phyloP scores from a whole-genome alignment of 768 basidiomycete genomes.

The Russula ochroleuca region DNA sequence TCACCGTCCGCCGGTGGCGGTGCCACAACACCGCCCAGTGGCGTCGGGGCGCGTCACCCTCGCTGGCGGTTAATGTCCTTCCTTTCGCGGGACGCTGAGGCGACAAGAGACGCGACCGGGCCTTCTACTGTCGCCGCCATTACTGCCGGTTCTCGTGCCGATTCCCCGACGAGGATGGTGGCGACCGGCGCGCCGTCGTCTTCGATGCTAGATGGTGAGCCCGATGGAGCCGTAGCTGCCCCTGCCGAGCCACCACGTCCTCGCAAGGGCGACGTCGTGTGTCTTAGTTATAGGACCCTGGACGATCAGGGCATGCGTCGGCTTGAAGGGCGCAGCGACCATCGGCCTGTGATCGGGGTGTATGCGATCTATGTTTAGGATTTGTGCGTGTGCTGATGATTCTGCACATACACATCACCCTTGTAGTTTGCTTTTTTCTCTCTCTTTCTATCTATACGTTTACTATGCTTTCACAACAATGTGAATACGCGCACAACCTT shows the following conservation, averaged over 20 bases:
- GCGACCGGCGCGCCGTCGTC: neutral
- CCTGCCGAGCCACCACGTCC: conserved; percentile 32
- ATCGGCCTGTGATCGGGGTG: conserved; percentile 78
- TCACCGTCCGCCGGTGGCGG: neutral
- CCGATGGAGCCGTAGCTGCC: conserved; percentile 6
- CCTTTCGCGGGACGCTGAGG: conserved; percentile 21
- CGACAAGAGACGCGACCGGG: neutral
- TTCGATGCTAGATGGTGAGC: neutral
- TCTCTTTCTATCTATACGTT: neutral
- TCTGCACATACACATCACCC: neutral
- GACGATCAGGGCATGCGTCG: conserved; percentile 71
- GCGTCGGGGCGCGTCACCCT: neutral
- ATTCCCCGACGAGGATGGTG: too few species aligned
- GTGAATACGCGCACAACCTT: neutral
- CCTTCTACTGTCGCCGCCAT: neutral
- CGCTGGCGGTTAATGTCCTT: conserved; percentile 27
- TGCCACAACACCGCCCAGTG: neutral
- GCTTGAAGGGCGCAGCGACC: conserved; percentile 77
- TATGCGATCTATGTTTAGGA: conserved; percentile 59
- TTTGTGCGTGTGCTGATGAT: neutral
- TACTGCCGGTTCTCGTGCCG: neutral
- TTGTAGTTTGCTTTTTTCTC: neutral
- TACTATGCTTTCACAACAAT: neutral
- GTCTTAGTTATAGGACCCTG: conserved; percentile 66
- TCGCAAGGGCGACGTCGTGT: conserved; percentile 65